Evolutionary conservation across 164 flowering plant species (phyloP).

Genomic region (Macadamia tetraphylla): DNA sequence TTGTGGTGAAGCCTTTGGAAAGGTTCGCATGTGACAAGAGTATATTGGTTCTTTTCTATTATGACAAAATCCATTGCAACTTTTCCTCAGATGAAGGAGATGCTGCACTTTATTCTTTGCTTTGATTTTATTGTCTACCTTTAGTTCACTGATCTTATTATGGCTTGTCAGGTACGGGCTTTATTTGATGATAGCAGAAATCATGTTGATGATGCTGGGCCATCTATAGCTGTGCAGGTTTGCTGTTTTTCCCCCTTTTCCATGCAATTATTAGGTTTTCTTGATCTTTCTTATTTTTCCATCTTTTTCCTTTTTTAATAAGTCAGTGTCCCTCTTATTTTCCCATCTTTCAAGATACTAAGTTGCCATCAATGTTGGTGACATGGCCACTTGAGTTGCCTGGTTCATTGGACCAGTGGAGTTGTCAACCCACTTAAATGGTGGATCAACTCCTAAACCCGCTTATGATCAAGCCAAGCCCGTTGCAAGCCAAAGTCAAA

Average conservation of each 20-base stretch:
- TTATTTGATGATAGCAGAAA: slow-evolving; percentile 77
- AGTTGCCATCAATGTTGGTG: too few relatives aligned
- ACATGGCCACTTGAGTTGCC: too few relatives aligned
- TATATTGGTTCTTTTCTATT: not conserved
- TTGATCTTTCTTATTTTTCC: not conserved
- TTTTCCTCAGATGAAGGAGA: not conserved
- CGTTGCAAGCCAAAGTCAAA: too few relatives aligned
- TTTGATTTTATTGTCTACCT: not conserved
- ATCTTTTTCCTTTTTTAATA: not conserved
- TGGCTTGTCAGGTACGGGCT: slow-evolving; percentile 64
- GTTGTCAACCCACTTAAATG: too few relatives aligned
- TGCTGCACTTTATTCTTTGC: not conserved
- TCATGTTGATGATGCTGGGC: slow-evolving; percentile 74
- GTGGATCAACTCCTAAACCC: too few relatives aligned
- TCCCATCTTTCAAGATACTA: too few relatives aligned
- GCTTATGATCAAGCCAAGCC: too few relatives aligned
- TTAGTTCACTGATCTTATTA: slow-evolving; percentile 1
- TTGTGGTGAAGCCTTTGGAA: slow-evolving; percentile 93
- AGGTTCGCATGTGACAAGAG: slow-evolving; percentile 40
- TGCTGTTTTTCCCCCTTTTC: not conserved
- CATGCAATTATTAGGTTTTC: too few relatives aligned
- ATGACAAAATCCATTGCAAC: not conserved
- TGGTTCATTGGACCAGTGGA: too few relatives aligned
- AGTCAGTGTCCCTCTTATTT: too few relatives aligned
- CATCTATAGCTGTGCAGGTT: slow-evolving; percentile 91